Conservation (phyloP, 768 basidiomycete species). For the Leccinum subgranulosum region DNA sequence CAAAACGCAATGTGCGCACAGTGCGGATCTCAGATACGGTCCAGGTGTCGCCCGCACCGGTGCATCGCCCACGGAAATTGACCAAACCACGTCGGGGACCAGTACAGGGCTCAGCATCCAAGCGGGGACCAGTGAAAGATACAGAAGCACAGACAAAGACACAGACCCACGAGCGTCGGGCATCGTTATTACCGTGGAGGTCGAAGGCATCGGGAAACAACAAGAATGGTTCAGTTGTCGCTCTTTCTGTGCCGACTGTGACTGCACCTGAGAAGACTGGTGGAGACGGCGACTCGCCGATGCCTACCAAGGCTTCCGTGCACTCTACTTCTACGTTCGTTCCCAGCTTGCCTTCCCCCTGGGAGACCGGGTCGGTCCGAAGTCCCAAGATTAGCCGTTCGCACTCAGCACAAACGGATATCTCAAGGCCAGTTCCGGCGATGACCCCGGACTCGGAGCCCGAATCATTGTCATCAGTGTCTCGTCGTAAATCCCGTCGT, state of each 20-base stretch:
- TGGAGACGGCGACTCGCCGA: background rate
- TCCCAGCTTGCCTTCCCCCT: too few species aligned
- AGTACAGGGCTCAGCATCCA: background rate
- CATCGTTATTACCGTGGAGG: slow-evolving; percentile 23
- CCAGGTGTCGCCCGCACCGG: slow-evolving; percentile 17
- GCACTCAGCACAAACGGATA: background rate
- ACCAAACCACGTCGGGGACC: slow-evolving; percentile 17
- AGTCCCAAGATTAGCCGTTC: background rate
- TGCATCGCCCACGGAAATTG: slow-evolving; percentile 18
- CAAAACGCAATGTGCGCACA: slow-evolving; percentile 19
- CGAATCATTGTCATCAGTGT: background rate
- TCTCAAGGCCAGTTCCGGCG: background rate
- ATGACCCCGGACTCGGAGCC: background rate
- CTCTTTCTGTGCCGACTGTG: background rate
- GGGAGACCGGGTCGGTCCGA: background rate
- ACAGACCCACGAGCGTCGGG: slow-evolving; percentile 11
- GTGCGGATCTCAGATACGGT: slow-evolving; percentile 26
- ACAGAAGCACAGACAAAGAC: background rate
- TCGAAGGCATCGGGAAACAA: slow-evolving; percentile 10
- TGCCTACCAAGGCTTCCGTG: background rate
- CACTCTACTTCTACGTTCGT: background rate
- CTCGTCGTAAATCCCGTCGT: slow-evolving; percentile 15
- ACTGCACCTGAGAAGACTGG: background rate
- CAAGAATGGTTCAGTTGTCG: background rate
- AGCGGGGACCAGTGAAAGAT: background rate